Conservation (phyloP, 805 yeast genomes). For the Candida gorgasii region DNA sequence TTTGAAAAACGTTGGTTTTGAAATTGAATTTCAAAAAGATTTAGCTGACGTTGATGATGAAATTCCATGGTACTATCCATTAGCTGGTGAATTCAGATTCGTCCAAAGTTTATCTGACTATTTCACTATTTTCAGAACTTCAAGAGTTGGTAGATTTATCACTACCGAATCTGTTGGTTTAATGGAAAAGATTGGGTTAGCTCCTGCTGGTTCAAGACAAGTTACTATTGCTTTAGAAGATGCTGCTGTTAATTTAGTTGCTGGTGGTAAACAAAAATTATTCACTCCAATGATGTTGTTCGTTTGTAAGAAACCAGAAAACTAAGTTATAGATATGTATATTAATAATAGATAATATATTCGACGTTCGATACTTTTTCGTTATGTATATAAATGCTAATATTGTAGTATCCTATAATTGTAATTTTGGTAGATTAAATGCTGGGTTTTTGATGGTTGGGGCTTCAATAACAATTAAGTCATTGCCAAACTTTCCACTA, state of each 20-base stretch:
- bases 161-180: constrained; percentile 79
- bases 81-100: constrained; percentile 90
- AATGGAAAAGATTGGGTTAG: constrained; percentile 83
- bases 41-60: constrained; percentile 80
- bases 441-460: constrained; percentile 68
- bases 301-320: constrained; percentile 76
- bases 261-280: constrained; percentile 85
- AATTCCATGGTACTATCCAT: constrained; percentile 97
- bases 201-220: constrained; percentile 86
- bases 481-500: constrained; percentile 57
- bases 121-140: constrained; percentile 85
- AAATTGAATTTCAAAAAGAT: constrained; percentile 72
- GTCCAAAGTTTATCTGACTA: constrained; percentile 77
- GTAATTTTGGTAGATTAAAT: constrained; percentile 59
- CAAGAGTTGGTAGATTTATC: constrained; percentile 78
- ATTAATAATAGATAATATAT: constrained; percentile 3
- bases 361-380: constrained; percentile 1
- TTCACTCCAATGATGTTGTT: constrained; percentile 98
- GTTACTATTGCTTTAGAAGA: constrained; percentile 94
- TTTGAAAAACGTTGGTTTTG: constrained; percentile 82
- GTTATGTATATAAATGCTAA: no score
- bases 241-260: constrained; percentile 93
- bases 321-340: no score
- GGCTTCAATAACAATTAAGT: constrained; percentile 74
- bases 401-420: no score